Percentiles rank a stretch among this genome's conserved stretches.
phyloP scores from a whole-genome alignment of 139 green algal genomes.

The Chlamydomonas sp. region DNA sequence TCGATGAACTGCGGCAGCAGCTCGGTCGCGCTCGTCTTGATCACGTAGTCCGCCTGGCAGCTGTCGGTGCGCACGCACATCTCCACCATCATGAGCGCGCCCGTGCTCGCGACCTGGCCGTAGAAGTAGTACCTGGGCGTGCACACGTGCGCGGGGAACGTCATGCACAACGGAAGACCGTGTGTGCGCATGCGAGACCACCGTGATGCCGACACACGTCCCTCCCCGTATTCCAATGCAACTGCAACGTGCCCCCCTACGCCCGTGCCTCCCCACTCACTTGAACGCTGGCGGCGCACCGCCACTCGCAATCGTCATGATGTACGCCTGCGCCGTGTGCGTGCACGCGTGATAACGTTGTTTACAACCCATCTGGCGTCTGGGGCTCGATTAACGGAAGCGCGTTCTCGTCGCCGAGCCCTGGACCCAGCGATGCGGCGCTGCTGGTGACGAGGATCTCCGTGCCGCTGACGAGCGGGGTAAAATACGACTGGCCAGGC shows the following conservation, averaged over 20 bases:
- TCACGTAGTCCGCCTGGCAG: slow-evolving; percentile 31
- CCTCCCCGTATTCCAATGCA: background rate
- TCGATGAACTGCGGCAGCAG: slow-evolving; percentile 35
- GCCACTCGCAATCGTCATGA: slow-evolving; percentile 69
- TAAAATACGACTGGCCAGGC: no score
- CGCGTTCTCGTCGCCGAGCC: no score
- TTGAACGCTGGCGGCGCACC: slow-evolving; percentile 51
- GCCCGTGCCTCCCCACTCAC: slow-evolving; percentile 18
- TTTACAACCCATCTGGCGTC: no score
- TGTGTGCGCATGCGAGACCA: background rate
- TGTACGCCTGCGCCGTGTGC: slow-evolving; percentile 35
- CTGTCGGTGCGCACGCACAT: slow-evolving; percentile 41
- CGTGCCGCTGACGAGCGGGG: no score
- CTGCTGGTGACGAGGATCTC: no score
- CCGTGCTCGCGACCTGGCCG: slow-evolving; percentile 38
- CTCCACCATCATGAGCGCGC: slow-evolving; percentile 59
- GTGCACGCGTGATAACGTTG: no score
- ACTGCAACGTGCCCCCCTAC: background rate
- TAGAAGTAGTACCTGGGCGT: slow-evolving; percentile 78
- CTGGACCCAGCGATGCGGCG: no score
- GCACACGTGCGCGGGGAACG: no score
- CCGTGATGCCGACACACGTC: background rate
- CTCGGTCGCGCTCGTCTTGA: slow-evolving; percentile 42
- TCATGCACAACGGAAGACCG: background rate
- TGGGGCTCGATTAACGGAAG: no score